Evolutionary conservation across 2,329 filamentous ascomycete species (phyloP), one percentile per base, ranked within the genome.

Genomic region (Exophiala sideris): DNA sequence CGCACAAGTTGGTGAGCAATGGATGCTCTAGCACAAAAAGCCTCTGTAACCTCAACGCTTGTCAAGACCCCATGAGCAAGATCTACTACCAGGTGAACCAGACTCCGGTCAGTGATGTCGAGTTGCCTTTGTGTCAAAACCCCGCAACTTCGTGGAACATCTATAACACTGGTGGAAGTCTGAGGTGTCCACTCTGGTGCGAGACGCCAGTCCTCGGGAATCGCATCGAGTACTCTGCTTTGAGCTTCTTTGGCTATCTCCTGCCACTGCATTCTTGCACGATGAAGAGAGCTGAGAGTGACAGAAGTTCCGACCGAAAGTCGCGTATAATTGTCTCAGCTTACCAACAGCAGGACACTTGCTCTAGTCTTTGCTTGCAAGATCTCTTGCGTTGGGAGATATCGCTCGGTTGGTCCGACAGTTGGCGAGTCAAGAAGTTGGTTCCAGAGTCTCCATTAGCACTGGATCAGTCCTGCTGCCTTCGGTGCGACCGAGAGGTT

Each of bases 11-110:
- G 54, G 44, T 60, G 58, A 1, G 80, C 80, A 20, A 83, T 66
- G 5, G 67, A 79, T 12, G 81, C 81, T 38, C 81, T 71, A 42
- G 77, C 71, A 40, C 83, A 68, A 64, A 83, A 84, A 1, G 80
- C 81, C 35, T 72, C 75, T 2, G 72, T 74, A 2, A 83, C 77
- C 12, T 70, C 64, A 1, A 68, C 69, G 24, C 74, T 70, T 11
- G 70, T 74, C 14, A 79, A 62, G 45, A 72, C 66, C 6, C 75
- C 74, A 3, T 67, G 68, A 6, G 75, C 70, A 21, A 84, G 68
- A 41, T 66, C 65, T 11, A 65, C 57, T 1, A 75, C 60, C 1
- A 82, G 69, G 2, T 62, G 57, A 50, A 75, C 72, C n/a, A 78
- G 69, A 4, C 75, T 66, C 8, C 62, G 70, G 54, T 78, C 73